Evolutionary conservation across 2,329 filamentous ascomycete genomes (phyloP), one percentile per base, ranked within the genome.

Genomic region (Colletotrichum cuscutae): DNA sequence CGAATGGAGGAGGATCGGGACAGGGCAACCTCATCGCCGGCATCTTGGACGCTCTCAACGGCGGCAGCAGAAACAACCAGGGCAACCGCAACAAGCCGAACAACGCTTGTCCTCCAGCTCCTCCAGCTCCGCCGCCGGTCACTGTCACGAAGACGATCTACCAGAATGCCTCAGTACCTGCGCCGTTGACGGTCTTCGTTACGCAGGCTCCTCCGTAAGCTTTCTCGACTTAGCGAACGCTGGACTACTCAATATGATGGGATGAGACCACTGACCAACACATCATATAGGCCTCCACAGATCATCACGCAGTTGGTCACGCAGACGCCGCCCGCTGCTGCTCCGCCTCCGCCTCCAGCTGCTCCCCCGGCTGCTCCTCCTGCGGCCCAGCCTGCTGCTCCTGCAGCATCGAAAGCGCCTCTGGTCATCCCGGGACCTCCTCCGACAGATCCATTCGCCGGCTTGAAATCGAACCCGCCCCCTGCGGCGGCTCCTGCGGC

Each of bases 1-100:
- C n/a, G 32, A 59, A 49, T 49, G 69, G 52, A 9, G 53, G 42
- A 26, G 30, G 56, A 63, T 56, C 24, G 52, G 24, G 28, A 42
- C 54, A 77, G 62, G 49, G 65, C 58, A 56, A 69, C 42, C 65
- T 72, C 22, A 61, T 74, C 57, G 66, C 53, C 56, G 60, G 59
- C 37, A 75, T 74, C 56, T 54, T 76, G 61, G 37, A 68, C 32
- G 71, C 73, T 30, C 72, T 69, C 5, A 72, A 75, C 12, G 72
- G 42, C 3, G 42, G 70, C 53, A 71, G 60, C 26, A 57, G 74
- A 75, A 78, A 80, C 75, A 82, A 79, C 13, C 64, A 80, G 1
- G 77, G 75, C 58, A 53, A 42, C 24, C 56, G 54, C 46, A 63
- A 61, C 13, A 32, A 13, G 5, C 32, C 24, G 4, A 65, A 71